phyloP scores from a whole-genome alignment of 768 basidiomycete species.

The Termitomyces sp. region DNA sequence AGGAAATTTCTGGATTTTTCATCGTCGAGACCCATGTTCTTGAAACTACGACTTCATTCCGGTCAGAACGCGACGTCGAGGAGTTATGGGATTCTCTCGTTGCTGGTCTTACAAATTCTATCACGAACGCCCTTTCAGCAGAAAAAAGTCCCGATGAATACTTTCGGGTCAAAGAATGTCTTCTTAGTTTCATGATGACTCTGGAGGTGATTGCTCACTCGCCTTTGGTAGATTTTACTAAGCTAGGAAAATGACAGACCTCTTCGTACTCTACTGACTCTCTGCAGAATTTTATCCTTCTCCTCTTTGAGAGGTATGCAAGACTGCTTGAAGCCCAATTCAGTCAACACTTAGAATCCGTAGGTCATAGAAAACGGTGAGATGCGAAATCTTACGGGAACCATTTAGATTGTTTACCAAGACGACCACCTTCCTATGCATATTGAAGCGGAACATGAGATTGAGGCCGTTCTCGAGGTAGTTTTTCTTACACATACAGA shows the following conservation, averaged over 20 bases:
- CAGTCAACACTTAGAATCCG: conserved; percentile 74
- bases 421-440: conserved; percentile 93
- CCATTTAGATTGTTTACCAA: conserved; percentile 64
- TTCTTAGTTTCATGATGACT: conserved; percentile 86
- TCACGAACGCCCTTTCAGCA: conserved; percentile 64
- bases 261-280: conserved; percentile 83
- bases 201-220: conserved; percentile 59
- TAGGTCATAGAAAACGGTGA: conserved; percentile 21
- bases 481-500: conserved; percentile 81
- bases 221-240: not conserved
- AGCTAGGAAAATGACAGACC: conserved; percentile 40
- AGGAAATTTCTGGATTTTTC: conserved; percentile 97
- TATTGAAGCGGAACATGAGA: conserved; percentile 51
- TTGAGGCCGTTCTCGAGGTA: conserved; percentile 67
- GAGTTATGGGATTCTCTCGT: conserved; percentile 93
- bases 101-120: conserved; percentile 61
- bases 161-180: conserved; percentile 74
- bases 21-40: conserved; percentile 93
- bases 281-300: conserved; percentile 79
- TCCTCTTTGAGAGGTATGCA: conserved; percentile 87
- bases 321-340: conserved; percentile 78
- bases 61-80: conserved; percentile 88
- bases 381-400: not conserved
- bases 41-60: conserved; percentile 81
- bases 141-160: conserved; percentile 82